These are phyloP conservation scores for Jamesozyma hellenica DNA, from an alignment of 805 yeast genomes.

Conservation along the genomic window DNA sequence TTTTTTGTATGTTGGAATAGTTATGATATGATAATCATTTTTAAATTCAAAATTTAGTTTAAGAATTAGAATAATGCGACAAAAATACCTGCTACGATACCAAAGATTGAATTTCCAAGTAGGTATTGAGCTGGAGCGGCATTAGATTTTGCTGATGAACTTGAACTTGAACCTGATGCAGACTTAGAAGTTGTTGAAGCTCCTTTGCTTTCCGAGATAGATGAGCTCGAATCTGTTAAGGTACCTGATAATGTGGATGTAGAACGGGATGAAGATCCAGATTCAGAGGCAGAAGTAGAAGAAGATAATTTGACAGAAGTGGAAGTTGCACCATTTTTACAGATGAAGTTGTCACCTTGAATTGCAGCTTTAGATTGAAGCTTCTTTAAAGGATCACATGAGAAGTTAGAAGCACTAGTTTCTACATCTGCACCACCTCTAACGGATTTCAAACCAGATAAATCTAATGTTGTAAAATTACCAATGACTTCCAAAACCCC, in stretches of 20 bases:
- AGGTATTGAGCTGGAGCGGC: constrained; percentile 4
- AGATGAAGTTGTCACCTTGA: constrained; percentile 79
- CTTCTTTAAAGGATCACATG: constrained; percentile 66
- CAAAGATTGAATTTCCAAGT: constrained; percentile 2
- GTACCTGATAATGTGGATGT: constrained; percentile 17
- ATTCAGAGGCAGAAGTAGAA: constrained; percentile 21
- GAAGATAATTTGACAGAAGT: constrained; percentile 32
- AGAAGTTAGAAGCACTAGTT: constrained; percentile 57
- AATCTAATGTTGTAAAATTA: constrained; percentile 67
- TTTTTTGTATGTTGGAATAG: not conserved
- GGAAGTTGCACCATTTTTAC: constrained; percentile 52
- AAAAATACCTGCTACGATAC: too few species aligned
- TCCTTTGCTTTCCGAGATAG: constrained; percentile 21
- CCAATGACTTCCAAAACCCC: constrained; percentile 84
- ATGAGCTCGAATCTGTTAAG: constrained; percentile 1
- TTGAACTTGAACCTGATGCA: not conserved
- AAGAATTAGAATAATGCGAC: too few species aligned
- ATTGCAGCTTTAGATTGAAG: constrained; percentile 71
- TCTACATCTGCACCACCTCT: constrained; percentile 86
- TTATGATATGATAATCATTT: not conserved
- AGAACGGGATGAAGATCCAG: constrained; percentile 33
- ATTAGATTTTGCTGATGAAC: constrained; percentile 4
- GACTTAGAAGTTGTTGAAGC: not conserved
- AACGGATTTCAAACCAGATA: constrained; percentile 64
- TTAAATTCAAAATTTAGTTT: not conserved